These are phyloP conservation scores for Termitomyces sp. DNA, from an alignment of 768 basidiomycete species.

Conservation along the genomic window DNA sequence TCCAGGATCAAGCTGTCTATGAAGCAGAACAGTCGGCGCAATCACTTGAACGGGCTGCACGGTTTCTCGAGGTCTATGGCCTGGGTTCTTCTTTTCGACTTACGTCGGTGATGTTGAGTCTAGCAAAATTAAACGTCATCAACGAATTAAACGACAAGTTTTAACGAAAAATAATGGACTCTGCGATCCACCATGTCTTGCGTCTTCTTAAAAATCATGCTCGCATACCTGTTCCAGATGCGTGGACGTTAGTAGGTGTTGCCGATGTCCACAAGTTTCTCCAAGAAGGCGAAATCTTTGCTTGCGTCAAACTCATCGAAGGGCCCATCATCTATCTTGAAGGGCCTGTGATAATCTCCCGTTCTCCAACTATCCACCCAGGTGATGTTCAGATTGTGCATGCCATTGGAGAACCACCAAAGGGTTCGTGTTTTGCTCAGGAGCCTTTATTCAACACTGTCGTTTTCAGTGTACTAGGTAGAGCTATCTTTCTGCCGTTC, in stretches of 20 bases:
- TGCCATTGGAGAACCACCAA: conserved; percentile 56
- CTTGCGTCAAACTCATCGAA: conserved; percentile 41
- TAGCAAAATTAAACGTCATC: conserved; percentile 42
- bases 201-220: conserved; percentile 60
- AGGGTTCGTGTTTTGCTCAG: conserved; percentile 41
- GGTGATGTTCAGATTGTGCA: conserved; percentile 57
- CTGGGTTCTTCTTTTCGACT: conserved; percentile 54
- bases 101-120: conserved; percentile 41
- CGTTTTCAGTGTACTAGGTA: conserved; percentile 59
- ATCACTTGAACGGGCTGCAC: conserved; percentile 39
- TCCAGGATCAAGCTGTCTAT: conserved; percentile 47
- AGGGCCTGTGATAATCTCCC: conserved; percentile 50
- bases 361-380: conserved; percentile 66
- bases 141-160: conserved; percentile 35
- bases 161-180: conserved; percentile 46
- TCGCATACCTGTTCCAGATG: conserved; percentile 58
- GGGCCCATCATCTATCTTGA: conserved; percentile 38
- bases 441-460: conserved; percentile 57
- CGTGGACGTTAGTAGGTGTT: conserved; percentile 67
- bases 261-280: conserved; percentile 58
- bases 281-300: conserved; percentile 52
- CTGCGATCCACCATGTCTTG: conserved; percentile 56
- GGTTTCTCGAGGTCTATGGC: conserved; percentile 49
- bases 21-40: conserved; percentile 36
- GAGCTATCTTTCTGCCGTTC: not conserved